These are phyloP conservation scores for Aspergillus quadricinctus DNA, from an alignment of 2,329 filamentous ascomycete genomes.

Conservation along the genomic window DNA sequence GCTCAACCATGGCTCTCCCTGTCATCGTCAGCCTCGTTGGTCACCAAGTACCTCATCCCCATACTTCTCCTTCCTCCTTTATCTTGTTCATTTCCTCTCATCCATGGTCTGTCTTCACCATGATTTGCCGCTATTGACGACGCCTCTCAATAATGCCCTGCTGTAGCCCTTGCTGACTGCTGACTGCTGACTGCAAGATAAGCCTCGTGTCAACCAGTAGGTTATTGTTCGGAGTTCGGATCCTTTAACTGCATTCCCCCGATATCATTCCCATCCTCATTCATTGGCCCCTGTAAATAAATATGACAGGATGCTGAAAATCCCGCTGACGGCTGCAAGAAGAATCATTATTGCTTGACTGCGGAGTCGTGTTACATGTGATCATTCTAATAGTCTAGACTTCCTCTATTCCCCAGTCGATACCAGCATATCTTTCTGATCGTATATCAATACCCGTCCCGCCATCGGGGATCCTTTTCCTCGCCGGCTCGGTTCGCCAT, in stretches of 20 bases:
- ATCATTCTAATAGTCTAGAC: background rate
- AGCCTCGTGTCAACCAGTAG: conserved; percentile 15
- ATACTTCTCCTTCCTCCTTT: background rate
- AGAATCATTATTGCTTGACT: background rate
- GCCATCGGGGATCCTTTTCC: background rate
- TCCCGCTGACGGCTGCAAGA: background rate
- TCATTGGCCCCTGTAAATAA: background rate
- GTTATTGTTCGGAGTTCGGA: background rate
- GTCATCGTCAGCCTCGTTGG: background rate
- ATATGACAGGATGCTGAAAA: background rate
- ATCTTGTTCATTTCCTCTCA: background rate
- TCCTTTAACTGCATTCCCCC: conserved; percentile 1
- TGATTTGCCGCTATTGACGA: conserved; percentile 18
- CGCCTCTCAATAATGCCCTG: conserved; percentile 9
- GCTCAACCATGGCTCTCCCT: background rate
- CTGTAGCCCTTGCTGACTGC: conserved; percentile 20
- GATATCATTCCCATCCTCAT: background rate
- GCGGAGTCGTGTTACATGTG: background rate
- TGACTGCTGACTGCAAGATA: conserved; percentile 25
- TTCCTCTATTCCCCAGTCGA: background rate
- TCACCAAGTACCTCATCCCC: background rate
- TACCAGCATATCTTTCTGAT: background rate
- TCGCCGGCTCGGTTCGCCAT: conserved; percentile 10
- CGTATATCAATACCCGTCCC: conserved; percentile 7
- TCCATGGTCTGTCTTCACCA: background rate